Evolutionary conservation across 192 early-diverging fungal genomes (phyloP), one percentile per base, ranked within the genome.

Genomic region (Haplosporangium gracile): DNA sequence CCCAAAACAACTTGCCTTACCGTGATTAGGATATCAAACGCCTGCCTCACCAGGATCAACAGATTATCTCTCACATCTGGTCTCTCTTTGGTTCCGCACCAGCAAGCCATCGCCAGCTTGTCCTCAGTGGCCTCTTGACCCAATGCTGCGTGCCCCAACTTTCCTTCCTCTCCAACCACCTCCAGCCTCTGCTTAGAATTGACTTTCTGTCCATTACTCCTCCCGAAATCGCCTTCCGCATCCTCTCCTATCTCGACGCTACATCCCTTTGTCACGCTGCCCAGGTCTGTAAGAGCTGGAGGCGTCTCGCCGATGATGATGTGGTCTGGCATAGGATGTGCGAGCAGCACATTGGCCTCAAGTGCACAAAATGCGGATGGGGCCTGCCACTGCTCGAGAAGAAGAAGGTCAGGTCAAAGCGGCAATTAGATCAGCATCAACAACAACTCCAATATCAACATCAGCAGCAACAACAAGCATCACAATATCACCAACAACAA

Each of bases 311-410:
- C 8, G 96, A 99, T 79, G 97, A 98, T 80, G 97, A 99, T 81
- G 89, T 94, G 10, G 91, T 99, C 22, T 99, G 98, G 98, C 96
- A 98, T 82, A 90, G 95, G 43, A 98, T 99, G 97, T 99, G 98
- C 79, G 95, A 95, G 49, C 98, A 99, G 89, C 98, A 99, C 82
- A 99, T 98, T 73, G 97, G 98, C 88, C 96, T 96, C 75, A 96
- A 96, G 77, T 99, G 98, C 82, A 91, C 91, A 80, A 98, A 95
- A 76, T 99, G 98, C 88, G 98, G 98, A 2, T 99, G 98, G 98
- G 98, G 98, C 1, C 78, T 99, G 47, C 98, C 98, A n/a, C 80
- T 97, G 78, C 88, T 97, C 38, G 93, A 96, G 73, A 92, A 89
- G 60, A 93, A 92, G 84, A 92, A 89, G 78, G 88, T 49, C 78